Evolutionary conservation across 2,329 filamentous ascomycete genomes (phyloP).

Genomic region (Paramyrothecium sp.): DNA sequence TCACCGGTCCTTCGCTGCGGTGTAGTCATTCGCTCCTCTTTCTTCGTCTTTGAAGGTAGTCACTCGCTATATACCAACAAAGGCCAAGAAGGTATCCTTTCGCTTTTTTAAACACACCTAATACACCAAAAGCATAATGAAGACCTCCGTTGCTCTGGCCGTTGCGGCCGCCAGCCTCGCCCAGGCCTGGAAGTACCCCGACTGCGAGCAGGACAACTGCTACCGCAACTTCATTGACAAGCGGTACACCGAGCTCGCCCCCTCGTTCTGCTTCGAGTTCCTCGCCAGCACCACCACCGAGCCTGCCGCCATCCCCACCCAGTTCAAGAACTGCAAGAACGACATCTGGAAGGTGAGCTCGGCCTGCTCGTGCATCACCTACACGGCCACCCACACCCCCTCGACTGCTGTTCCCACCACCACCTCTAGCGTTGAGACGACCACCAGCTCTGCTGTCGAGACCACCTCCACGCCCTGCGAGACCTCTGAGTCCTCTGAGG

Average conservation of each 20-base stretch:
- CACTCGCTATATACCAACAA: slow-evolving; percentile 1
- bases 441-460: neutral
- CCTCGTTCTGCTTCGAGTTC: slow-evolving; percentile 19
- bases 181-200: neutral
- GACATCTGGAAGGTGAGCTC: neutral
- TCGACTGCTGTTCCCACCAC: neutral
- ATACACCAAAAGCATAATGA: slow-evolving; percentile 1
- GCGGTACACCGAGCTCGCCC: slow-evolving; percentile 15
- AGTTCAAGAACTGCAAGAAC: neutral
- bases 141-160: neutral
- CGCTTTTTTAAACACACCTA: neutral
- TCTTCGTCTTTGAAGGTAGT: neutral
- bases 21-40: slow-evolving; percentile 1
- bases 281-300: slow-evolving; percentile 8
- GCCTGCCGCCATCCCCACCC: neutral
- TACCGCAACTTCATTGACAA: slow-evolving; percentile 22
- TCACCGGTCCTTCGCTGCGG: slow-evolving; percentile 2
- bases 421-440: neutral
- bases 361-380: slow-evolving; percentile 4
- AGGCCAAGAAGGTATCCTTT: neutral
- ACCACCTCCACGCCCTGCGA: neutral
- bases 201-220: slow-evolving; percentile 16
- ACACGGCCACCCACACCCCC: slow-evolving; percentile 1
- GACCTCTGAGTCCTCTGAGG: neutral
- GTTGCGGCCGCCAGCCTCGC: slow-evolving; percentile 1